Evolutionary conservation across 2,329 filamentous ascomycete genomes (phyloP), one percentile per base, ranked within the genome.

Genomic region (Rhytidhysteron rufulum): DNA sequence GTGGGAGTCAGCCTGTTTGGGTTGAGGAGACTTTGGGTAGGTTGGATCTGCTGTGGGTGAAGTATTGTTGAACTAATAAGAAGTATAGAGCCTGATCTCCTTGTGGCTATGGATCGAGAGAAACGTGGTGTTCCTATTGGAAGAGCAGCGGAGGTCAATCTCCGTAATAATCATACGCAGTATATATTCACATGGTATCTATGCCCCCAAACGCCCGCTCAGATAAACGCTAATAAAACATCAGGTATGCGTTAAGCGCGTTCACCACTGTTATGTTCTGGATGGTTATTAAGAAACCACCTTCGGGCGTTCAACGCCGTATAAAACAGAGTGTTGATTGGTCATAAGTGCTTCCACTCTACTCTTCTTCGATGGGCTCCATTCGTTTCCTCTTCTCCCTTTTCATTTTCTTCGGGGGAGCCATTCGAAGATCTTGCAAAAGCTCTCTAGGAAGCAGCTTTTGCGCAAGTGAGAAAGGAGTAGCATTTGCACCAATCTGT

Each of bases 111-210:
- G 60, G 82, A 90, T 55, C 80, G 88, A 58, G 79, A 87, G 59
- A 75, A 78, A 11, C 86, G 85, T 55, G 93, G 93, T 20, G 83
- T 96, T 44, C 93, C 93, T 2, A 91, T 96, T 60, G 93, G 90
- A 11, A 79, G 91, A 60, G 72, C 88, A 5, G 79, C 93, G 4
- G 88, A 95, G 68, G 90, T 98, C 45, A 95, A 94, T 63, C 72
- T 98, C 60, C 80, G 88, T 63, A 98, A 98, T 64, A 97, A 95
- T 68, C 93, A 98, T 68, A 83, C 88, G 49, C 93, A 97, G 73
- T 98, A 98, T 68, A 98, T 98, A 53, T 93, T 96, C 66, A 98
- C 93, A 51, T 98, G 93, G 93, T 97, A 80, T 24, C 27, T 24
- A 40, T 25, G 29, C 20, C n/a, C n/a, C 27, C 30, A 16, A 24